Conservation (phyloP, 2,329 filamentous ascomycete species). For the Epicoccum sorghinum region DNA sequence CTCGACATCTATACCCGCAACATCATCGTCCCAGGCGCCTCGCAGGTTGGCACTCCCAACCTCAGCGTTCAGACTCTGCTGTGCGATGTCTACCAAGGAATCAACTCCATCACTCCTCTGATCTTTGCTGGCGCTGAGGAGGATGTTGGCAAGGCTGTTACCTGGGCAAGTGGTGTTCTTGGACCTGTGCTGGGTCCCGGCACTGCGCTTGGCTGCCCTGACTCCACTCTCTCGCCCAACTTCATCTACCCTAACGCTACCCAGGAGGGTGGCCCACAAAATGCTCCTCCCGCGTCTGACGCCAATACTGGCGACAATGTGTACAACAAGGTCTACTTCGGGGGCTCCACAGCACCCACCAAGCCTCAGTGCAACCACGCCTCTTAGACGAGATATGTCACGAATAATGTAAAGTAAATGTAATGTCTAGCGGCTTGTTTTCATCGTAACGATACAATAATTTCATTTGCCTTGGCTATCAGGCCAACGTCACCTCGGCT, state of each 20-base stretch:
- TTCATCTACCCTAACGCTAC: slow-evolving; percentile 38
- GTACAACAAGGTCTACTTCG: slow-evolving; percentile 47
- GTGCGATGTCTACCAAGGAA: slow-evolving; percentile 44
- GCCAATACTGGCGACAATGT: slow-evolving; percentile 44
- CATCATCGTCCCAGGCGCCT: slow-evolving; percentile 35
- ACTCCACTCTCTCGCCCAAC: slow-evolving; percentile 32
- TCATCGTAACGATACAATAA: not conserved
- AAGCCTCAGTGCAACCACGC: slow-evolving; percentile 13
- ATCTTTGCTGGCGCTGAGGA: slow-evolving; percentile 33
- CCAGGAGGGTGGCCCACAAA: slow-evolving; percentile 37
- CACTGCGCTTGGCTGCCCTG: slow-evolving; percentile 44
- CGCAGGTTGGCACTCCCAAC: slow-evolving; percentile 42
- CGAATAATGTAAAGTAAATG: no score
- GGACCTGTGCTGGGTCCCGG: slow-evolving; percentile 29
- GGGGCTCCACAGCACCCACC: slow-evolving; percentile 30
- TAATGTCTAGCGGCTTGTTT: no score
- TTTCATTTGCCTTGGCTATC: not conserved
- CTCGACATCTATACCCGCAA: slow-evolving; percentile 43
- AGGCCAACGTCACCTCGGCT: no score
- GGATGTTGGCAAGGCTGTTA: slow-evolving; percentile 23
- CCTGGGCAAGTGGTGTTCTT: slow-evolving; percentile 42
- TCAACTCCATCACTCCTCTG: slow-evolving; percentile 46
- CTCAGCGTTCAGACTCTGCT: slow-evolving; percentile 39
- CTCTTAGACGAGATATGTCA: not conserved
- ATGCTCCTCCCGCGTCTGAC: slow-evolving; percentile 27